A percentile compares a stretch with the other conserved stretches of the same genome.
Evolutionary conservation across 163 green algal genomes (phyloP).

Genomic region (Coccomyxa subellipsoidea): DNA sequence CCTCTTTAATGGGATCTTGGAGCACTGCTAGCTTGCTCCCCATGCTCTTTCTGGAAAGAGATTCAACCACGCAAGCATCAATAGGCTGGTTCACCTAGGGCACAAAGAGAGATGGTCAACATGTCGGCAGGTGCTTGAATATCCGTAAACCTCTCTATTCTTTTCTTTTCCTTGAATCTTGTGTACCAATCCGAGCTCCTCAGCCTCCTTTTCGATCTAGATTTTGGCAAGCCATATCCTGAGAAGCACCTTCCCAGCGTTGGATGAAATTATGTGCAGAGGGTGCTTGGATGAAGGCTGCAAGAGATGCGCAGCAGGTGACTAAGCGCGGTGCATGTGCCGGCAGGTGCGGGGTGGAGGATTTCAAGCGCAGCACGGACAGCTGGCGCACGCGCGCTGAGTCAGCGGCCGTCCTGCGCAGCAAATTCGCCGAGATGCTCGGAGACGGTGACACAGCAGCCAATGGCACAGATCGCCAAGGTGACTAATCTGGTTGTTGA

Average conservation of each 20-base stretch:
- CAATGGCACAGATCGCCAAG: background rate
- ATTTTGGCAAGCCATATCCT: background rate
- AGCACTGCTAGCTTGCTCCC: too few relatives aligned
- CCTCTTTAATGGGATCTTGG: too few relatives aligned
- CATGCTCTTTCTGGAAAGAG: too few relatives aligned
- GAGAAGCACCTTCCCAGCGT: background rate
- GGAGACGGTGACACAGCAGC: background rate
- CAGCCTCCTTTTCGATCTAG: too few relatives aligned
- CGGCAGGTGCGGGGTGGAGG: constrained; percentile 2
- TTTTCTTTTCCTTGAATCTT: too few relatives aligned
- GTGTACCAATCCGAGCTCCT: too few relatives aligned
- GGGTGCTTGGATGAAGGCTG: too few relatives aligned
- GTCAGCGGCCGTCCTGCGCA: background rate
- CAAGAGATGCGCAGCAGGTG: background rate
- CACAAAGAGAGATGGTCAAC: too few relatives aligned
- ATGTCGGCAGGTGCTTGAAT: too few relatives aligned
- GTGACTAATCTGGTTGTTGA: background rate
- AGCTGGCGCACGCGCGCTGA: background rate
- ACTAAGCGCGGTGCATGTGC: background rate
- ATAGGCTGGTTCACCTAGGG: too few relatives aligned
- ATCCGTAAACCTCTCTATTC: too few relatives aligned
- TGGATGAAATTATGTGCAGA: background rate
- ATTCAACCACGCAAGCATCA: too few relatives aligned
- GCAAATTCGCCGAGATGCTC: background rate
- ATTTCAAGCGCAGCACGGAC: constrained; percentile 6